Conservation (phyloP, 441 rosid genomes). For the Arabidopsis lyrata region DNA sequence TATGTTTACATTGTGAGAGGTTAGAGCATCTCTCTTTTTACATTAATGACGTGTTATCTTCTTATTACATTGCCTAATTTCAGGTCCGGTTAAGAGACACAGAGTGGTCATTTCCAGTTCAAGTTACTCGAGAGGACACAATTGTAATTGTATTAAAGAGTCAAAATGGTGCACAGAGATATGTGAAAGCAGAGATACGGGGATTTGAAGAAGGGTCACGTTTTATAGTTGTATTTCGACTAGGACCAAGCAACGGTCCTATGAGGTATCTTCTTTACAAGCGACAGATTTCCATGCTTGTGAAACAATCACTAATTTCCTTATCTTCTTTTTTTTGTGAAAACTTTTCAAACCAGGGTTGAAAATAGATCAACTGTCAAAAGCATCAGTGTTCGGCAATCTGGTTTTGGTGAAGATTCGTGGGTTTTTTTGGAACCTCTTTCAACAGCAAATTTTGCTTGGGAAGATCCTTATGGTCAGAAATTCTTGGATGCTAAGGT, state of each 20-base stretch:
- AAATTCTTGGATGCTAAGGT: conserved; percentile 77
- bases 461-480: conserved; percentile 99
- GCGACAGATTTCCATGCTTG: conserved; percentile 17
- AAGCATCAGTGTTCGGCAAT: conserved; percentile 80
- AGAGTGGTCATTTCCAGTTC: conserved; percentile 95
- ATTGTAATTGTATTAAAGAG: conserved; percentile 78
- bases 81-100: conserved; percentile 88
- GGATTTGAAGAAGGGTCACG: conserved; percentile 99
- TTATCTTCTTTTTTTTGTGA: conserved; percentile 35
- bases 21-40: conserved; percentile 29
- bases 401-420: conserved; percentile 87
- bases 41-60: conserved; percentile 28
- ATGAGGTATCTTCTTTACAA: conserved; percentile 67
- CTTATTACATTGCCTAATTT: conserved; percentile 33
- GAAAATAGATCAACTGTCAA: conserved; percentile 81
- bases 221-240: conserved; percentile 90
- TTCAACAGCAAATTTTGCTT: conserved; percentile 78
- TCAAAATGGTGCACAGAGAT: conserved; percentile 59
- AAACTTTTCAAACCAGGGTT: conserved; percentile 61
- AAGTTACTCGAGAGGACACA: conserved; percentile 91
- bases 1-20: conserved; percentile 31
- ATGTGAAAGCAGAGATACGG: conserved; percentile 86
- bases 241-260: conserved; percentile 86
- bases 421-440: conserved; percentile 83
- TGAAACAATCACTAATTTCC: conserved; percentile 18